Evolutionary conservation across 179 eudicot genomes (phyloP), one percentile per base, ranked within the genome.

Genomic region (Amaranthus tricolor): DNA sequence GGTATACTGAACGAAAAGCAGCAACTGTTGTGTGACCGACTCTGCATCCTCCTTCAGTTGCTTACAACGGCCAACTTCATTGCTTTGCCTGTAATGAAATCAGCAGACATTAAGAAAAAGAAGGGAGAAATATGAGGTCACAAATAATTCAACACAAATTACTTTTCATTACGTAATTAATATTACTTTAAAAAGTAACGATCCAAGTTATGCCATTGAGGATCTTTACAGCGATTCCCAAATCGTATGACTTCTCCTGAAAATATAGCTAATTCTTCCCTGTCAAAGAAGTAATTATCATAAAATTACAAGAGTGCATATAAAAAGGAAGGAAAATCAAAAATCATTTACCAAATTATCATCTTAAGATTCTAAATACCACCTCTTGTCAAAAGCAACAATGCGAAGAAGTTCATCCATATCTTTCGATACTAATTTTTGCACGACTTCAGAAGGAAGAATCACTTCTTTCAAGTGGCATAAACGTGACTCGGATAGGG

Each of bases 161-260:
- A 44, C 15, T 66, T 21, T 51, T 24, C 11, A 8, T 24, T 21
- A 47, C 12, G 72, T 55, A 60, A 64, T 5, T 4, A 56, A 53
- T 73, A 75, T 80, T 94, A 94, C 98, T 87, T 92, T 77, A 85
- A 82, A 82, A 94, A 87, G 79, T 91, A 94, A 57, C 98, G 97
- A 71, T 92, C 97, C 88, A 94, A 85, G 84, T 94, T 85, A 80
- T 94, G 98, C 98, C 98, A 94, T 62, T 94, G 98, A 83, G 97
- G 96, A 86, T 90, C 97, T 82, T 88, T 94, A 80, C 98, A 94
- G 57, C 91, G 88, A 87, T 94, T 94, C 74, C 98, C 98, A 88
- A 94, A 92, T 65, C 97, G 93, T 52, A 92, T 86, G 72, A 94
- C 97, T 87, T 92, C 98, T 66, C 93, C 88, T 14, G 94, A 86